Evolutionary conservation across 2,329 filamentous ascomycete genomes (phyloP), one percentile per base, ranked within the genome.

Genomic region (Nothophoma quercina): DNA sequence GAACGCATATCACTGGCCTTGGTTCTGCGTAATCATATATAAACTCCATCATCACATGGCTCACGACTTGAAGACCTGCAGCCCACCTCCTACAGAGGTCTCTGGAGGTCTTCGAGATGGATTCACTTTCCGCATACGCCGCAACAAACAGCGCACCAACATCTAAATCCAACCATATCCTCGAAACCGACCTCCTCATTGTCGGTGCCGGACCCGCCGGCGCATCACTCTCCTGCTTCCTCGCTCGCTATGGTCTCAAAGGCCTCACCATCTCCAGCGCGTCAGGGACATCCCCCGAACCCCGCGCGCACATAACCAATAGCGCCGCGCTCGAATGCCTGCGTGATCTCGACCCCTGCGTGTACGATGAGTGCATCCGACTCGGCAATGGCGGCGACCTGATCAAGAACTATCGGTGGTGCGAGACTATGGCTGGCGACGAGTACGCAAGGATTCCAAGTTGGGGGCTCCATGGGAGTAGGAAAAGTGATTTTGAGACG

Each of bases 291-390:
- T 82, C 84, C 1, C 73, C 82, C 50, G 85, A 83, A 1, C 85
- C 85, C 1, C 74, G 85, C 21, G 84, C 84, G 0, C 84, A 87
- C 63, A 83, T 86, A 49, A 85, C 81, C 34, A 87, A 86, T 63
- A 81, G 81, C 68, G 83, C 82, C 0, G 82, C 82, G 0, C 32
- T 60, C 75, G 85, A 80, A 67, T 78, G 76, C 60, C 67, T 80
- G 7, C 72, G 77, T 23, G 77, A 79, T 53, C 77, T 79, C 33
- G 77, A 73, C 2, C n/a, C n/a, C n/a, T n/a, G n/a, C n/a, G 67
- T 79, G 7, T 77, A 78, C 36, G 68, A 74, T 8, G 68, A 72
- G 29, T 70, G 19, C 9, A 5, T 23, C 2, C 3, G 8, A 8
- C 8, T 25, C 2, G 34, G 9, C 2, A 23, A 6, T 38, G 5